These are phyloP conservation scores for Auricularia cornea DNA, from an alignment of 768 basidiomycete genomes.

Conservation along the genomic window DNA sequence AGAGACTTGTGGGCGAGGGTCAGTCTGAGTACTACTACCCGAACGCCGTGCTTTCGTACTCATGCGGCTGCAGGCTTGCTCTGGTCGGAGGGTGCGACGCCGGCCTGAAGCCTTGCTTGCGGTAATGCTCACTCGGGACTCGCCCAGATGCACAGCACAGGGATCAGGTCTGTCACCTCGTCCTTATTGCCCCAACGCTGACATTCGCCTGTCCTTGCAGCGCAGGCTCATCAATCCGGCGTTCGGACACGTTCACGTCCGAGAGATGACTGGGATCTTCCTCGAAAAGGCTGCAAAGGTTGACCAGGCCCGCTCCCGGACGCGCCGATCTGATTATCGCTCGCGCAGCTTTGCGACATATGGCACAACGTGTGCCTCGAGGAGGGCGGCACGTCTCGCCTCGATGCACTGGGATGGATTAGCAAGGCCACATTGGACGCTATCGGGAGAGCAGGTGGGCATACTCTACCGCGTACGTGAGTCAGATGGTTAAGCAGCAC, in stretches of 20 bases:
- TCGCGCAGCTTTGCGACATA: background rate
- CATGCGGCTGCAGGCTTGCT: too few relatives aligned
- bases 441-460: conserved; percentile 32
- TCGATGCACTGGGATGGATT: background rate
- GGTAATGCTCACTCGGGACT: too few relatives aligned
- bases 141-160: background rate
- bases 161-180: background rate
- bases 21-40: background rate
- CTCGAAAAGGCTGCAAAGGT: background rate
- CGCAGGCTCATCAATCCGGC: background rate
- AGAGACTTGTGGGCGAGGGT: background rate
- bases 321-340: background rate
- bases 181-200: background rate
- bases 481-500: background rate
- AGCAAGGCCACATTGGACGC: conserved; percentile 30
- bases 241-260: background rate
- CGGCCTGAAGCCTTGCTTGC: background rate
- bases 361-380: background rate
- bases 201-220: background rate
- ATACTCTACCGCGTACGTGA: background rate
- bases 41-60: too few relatives aligned
- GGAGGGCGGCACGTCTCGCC: background rate
- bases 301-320: background rate
- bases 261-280: background rate
- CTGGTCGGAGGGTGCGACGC: background rate